These are phyloP conservation scores for Ceratocystis eucalypticola DNA, from an alignment of 2,329 filamentous ascomycete species.

Conservation along the genomic window DNA sequence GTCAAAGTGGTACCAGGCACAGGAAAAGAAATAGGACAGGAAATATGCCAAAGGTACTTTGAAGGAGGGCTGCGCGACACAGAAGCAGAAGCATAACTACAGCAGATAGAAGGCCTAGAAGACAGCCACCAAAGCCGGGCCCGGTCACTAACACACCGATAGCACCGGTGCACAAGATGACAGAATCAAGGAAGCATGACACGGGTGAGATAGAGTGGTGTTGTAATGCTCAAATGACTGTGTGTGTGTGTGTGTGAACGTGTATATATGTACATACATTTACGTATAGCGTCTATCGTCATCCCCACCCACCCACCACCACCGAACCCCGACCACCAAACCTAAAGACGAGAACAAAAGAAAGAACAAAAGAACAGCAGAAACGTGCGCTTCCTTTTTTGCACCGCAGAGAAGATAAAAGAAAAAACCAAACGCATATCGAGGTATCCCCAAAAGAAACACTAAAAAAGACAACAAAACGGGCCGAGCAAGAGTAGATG, in stretches of 20 bases:
- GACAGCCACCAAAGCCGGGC: background rate
- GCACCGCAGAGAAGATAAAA: background rate
- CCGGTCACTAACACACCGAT: no score
- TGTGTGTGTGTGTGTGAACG: background rate
- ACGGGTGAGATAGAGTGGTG: background rate
- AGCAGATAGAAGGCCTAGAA: background rate
- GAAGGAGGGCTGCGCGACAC: background rate
- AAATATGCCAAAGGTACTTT: background rate
- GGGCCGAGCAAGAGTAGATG: no score
- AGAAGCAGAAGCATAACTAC: background rate
- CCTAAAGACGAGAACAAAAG: background rate
- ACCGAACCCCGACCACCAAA: background rate
- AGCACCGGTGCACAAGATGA: no score
- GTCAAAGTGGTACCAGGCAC: conserved; percentile 54
- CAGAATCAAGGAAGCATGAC: no score
- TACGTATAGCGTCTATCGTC: conserved; percentile 18
- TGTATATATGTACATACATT: conserved; percentile 12
- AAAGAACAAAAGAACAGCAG: conserved; percentile 6
- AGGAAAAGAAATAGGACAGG: background rate
- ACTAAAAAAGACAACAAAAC: background rate
- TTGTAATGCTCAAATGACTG: background rate
- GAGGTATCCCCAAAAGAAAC: conserved; percentile 19
- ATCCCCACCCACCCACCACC: background rate
- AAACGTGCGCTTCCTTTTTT: conserved; percentile 11
- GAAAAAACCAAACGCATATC: conserved; percentile 8